Conservation (phyloP, 176 grass and related monocot species). For the Aegilops umbellulata region DNA sequence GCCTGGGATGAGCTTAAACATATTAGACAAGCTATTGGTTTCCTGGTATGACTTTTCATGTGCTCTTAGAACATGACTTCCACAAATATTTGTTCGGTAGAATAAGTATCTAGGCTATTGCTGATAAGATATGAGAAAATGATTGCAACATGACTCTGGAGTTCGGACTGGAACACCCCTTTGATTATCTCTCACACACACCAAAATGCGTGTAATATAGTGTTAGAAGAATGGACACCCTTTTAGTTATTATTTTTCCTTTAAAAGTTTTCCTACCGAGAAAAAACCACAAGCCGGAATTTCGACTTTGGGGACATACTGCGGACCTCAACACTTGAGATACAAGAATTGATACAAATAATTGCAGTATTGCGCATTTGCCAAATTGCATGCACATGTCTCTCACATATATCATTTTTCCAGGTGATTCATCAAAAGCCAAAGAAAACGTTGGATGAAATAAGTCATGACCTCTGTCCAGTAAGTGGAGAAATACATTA, state of each 20-base stretch:
- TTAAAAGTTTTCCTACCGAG: not conserved
- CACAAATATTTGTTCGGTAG: not conserved
- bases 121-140: not conserved
- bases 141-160: constrained; percentile 4
- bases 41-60: constrained; percentile 73
- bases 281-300: not conserved
- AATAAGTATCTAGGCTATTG: not conserved
- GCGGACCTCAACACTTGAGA: constrained; percentile 6
- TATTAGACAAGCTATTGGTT: constrained; percentile 99
- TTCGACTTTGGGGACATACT: not conserved
- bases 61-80: constrained; percentile 14
- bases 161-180: not conserved
- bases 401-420: constrained; percentile 38
- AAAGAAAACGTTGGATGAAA: constrained; percentile 98
- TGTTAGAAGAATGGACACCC: not conserved
- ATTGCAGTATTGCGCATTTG: constrained; percentile 5
- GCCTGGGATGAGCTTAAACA: constrained; percentile 98
- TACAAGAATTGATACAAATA: constrained; percentile 3
- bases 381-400: constrained; percentile 22
- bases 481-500: constrained; percentile 43
- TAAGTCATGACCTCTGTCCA: constrained; percentile 98
- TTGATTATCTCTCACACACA: not conserved
- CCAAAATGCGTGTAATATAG: not conserved
- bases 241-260: not conserved
- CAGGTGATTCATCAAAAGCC: constrained; percentile 99